Base-by-base conservation (phyloP, 2,329 filamentous ascomycete species). In the Exophiala dermatitidis region DNA sequence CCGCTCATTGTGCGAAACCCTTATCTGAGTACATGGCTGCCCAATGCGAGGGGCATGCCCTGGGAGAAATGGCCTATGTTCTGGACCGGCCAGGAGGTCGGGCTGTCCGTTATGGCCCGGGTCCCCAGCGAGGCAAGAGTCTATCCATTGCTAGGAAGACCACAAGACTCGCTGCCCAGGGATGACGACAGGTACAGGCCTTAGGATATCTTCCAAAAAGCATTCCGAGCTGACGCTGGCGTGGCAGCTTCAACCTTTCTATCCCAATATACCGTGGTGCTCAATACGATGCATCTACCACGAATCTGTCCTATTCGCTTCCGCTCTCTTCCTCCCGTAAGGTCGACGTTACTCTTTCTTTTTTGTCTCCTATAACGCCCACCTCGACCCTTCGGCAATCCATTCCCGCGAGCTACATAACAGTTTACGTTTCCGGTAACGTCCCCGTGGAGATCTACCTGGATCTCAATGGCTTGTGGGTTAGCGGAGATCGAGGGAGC, bases 1-100 rank as follows among this genome's bases (percentile, higher is more conserved):
- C 86, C 87, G 8, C 69, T 91, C 33, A 85, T 85, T 41, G 86
- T 90, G 42, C 82, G 81, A 57, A 85, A 82, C 6, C 87, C 87
- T 0, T 91, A 90, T 61, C 69, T 90, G 10, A 88, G 80, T 65
- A 79, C 82, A 9, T 88, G 85, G 84, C 74, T 85, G 40, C 63
- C 76, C 45, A 77, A 80, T 68, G 86, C 88, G 38, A 78, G 89
- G 61, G 79, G 85, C 52, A 77, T 77, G 43, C 89, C 89, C 1
- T 94, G 88, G 88, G 78, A 82, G 50, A 79, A 81, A 70, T 95
- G 89, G 89, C 89, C 89, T 28, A 91, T 91, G 68, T 90, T 90
- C 68, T 90, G 84, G 77, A 87, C 84, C 4, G 86, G 86, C 33
- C 75, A 82, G 63, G 77, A 84, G 72, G 69, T 86, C 52, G 83